Conservation (phyloP, 2,329 filamentous ascomycete species). For the Aphanoascus verrucosus region DNA sequence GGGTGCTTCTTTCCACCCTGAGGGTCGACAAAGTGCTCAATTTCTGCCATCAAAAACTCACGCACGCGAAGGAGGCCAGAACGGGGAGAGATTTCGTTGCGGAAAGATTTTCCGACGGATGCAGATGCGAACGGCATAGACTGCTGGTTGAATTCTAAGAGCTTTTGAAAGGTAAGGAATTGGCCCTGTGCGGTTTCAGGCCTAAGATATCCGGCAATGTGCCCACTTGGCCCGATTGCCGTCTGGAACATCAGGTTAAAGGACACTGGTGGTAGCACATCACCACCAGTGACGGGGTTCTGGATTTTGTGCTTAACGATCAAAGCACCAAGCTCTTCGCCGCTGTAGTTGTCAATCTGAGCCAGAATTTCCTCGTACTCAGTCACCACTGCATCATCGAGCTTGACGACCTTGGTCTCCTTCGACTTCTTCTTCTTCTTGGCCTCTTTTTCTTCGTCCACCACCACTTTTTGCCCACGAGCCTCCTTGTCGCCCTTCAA, state of each 20-base stretch:
- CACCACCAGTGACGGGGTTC: slow-evolving; percentile 69
- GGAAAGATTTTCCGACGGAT: slow-evolving; percentile 93
- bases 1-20: slow-evolving; percentile 87
- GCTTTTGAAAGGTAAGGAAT: slow-evolving; percentile 92
- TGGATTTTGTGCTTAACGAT: slow-evolving; percentile 87
- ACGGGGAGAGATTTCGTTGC: slow-evolving; percentile 93
- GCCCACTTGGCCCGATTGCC: slow-evolving; percentile 82
- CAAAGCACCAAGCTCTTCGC: slow-evolving; percentile 71
- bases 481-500: slow-evolving; percentile 88
- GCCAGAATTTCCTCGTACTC: slow-evolving; percentile 90
- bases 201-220: slow-evolving; percentile 71
- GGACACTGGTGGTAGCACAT: slow-evolving; percentile 68
- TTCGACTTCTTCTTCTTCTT: slow-evolving; percentile 85
- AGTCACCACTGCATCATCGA: slow-evolving; percentile 73
- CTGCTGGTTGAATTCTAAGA: slow-evolving; percentile 91
- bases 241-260: slow-evolving; percentile 99
- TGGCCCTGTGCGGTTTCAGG: slow-evolving; percentile 97
- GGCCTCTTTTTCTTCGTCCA: slow-evolving; percentile 64
- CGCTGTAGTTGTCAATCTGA: slow-evolving; percentile 91
- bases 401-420: slow-evolving; percentile 65
- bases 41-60: slow-evolving; percentile 98
- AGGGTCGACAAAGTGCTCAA: slow-evolving; percentile 96
- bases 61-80: slow-evolving; percentile 85
- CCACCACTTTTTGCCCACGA: slow-evolving; percentile 59
- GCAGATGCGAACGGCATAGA: slow-evolving; percentile 95